Percentiles rank a stretch among this genome's conserved stretches.
These are phyloP conservation scores for Lagenidium giganteum DNA, from an alignment of 352 stramenopile species.

Conservation along the genomic window DNA sequence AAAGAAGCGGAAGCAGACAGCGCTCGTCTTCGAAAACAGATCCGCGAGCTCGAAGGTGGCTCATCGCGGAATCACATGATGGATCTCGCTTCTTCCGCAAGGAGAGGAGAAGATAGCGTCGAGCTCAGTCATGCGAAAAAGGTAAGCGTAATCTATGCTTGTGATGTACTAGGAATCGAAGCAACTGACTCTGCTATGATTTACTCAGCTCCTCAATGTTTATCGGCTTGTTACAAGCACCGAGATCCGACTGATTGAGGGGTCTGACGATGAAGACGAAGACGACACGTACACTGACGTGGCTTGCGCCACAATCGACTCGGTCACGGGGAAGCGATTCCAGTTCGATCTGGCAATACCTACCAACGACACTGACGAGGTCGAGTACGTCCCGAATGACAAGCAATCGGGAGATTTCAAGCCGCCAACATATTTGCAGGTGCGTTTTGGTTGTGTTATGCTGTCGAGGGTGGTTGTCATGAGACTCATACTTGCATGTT, in stretches of 20 bases:
- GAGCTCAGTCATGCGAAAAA: constrained; percentile 72
- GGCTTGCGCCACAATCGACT: constrained; percentile 60
- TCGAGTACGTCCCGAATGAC: constrained; percentile 77
- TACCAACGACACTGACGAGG: constrained; percentile 50
- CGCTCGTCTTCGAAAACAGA: constrained; percentile 14
- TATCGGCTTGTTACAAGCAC: constrained; percentile 77
- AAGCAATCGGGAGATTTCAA: constrained; percentile 40
- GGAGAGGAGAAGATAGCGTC: constrained; percentile 28
- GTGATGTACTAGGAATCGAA: not conserved
- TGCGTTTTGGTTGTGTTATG: constrained; percentile 13
- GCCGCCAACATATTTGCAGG: constrained; percentile 70
- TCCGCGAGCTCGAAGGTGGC: constrained; percentile 10
- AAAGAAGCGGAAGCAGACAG: constrained; percentile 7
- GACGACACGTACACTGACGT: constrained; percentile 54
- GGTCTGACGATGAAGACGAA: constrained; percentile 35
- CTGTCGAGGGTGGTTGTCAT: not conserved
- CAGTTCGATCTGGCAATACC: constrained; percentile 76
- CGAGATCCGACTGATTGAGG: constrained; percentile 69
- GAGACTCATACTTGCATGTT: constrained; percentile 1
- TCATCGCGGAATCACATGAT: not conserved
- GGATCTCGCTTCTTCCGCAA: not conserved
- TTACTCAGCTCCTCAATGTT: constrained; percentile 56
- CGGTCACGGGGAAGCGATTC: constrained; percentile 57
- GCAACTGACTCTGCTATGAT: not conserved
- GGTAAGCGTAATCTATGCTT: constrained; percentile 20